Conservation (phyloP, 2,329 filamentous ascomycete species). For the Boeremia exigua region DNA sequence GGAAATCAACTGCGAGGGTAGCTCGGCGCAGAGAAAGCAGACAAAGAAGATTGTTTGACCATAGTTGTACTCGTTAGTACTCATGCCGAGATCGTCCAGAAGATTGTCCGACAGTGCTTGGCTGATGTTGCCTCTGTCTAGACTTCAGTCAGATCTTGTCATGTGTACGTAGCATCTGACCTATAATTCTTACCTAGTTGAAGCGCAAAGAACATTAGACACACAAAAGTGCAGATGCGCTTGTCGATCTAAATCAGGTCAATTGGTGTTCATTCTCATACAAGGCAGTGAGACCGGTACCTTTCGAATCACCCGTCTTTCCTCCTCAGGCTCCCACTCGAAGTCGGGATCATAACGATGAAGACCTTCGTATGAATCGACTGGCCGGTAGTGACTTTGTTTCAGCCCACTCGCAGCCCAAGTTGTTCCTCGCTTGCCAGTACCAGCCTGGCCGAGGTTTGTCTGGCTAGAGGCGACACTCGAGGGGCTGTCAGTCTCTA, state of each 20-base stretch:
- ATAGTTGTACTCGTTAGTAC: conserved; percentile 49
- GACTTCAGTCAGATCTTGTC: background rate
- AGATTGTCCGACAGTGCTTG: conserved; percentile 47
- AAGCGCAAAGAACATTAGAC: conserved; percentile 54
- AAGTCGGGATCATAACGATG: conserved; percentile 66
- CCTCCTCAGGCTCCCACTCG: conserved; percentile 63
- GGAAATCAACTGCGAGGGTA: conserved; percentile 56
- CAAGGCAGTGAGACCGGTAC: conserved; percentile 38
- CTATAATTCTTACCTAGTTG: conserved; percentile 44
- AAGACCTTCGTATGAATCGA: conserved; percentile 63
- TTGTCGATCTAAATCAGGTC: conserved; percentile 53
- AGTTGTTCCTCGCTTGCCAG: conserved; percentile 32
- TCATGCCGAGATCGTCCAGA: conserved; percentile 39
- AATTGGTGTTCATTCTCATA: background rate
- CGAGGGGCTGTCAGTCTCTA: conserved; percentile 22
- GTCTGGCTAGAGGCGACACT: conserved; percentile 30
- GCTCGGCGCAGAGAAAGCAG: conserved; percentile 71
- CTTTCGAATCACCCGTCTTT: conserved; percentile 61
- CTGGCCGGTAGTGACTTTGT: conserved; percentile 55
- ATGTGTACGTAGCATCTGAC: no score
- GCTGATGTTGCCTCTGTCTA: conserved; percentile 54
- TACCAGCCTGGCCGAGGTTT: conserved; percentile 13
- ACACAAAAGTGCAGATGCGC: conserved; percentile 59
- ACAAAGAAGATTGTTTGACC: conserved; percentile 70
- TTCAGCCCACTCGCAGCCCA: conserved; percentile 47